These are phyloP conservation scores for Hysterangium stoloniferum DNA, from an alignment of 768 basidiomycete genomes.

Conservation along the genomic window DNA sequence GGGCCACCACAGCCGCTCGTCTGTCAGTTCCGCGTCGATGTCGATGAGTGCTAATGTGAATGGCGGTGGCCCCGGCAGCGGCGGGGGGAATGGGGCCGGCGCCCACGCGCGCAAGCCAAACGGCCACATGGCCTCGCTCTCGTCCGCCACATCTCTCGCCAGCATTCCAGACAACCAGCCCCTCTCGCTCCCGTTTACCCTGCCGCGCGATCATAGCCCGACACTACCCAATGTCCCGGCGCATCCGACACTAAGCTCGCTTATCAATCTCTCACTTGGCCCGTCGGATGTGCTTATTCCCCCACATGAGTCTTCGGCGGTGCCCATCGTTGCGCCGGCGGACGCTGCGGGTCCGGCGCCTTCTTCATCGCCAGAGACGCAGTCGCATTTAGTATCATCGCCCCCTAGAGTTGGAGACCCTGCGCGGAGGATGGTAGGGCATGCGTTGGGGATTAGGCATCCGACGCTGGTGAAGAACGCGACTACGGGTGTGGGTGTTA, in stretches of 20 bases:
- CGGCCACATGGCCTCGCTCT: conserved; percentile 7
- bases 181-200: conserved; percentile 1
- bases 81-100: conserved; percentile 10
- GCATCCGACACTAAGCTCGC: conserved; percentile 77
- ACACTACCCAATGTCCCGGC: conserved; percentile 74
- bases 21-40: conserved; percentile 34
- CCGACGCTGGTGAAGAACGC: conserved; percentile 45
- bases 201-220: conserved; percentile 63
- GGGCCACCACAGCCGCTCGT: conserved; percentile 62
- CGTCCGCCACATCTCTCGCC: conserved; percentile 31
- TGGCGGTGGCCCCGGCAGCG: too few species aligned
- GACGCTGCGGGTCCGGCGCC: not conserved
- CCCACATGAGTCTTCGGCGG: conserved; percentile 1
- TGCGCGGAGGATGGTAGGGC: conserved; percentile 83
- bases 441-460: conserved; percentile 77
- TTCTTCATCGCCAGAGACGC: not conserved
- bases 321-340: conserved; percentile 6
- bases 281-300: conserved; percentile 21
- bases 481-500: conserved; percentile 18
- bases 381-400: conserved; percentile 20
- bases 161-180: conserved; percentile 35
- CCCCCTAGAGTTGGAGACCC: conserved; percentile 85
- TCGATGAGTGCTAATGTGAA: conserved; percentile 18
- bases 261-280: conserved; percentile 67
- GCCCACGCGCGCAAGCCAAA: conserved; percentile 18